Base-by-base conservation (phyloP, 1,139 yeast species). In the Arxiozyma heterogenica region DNA sequence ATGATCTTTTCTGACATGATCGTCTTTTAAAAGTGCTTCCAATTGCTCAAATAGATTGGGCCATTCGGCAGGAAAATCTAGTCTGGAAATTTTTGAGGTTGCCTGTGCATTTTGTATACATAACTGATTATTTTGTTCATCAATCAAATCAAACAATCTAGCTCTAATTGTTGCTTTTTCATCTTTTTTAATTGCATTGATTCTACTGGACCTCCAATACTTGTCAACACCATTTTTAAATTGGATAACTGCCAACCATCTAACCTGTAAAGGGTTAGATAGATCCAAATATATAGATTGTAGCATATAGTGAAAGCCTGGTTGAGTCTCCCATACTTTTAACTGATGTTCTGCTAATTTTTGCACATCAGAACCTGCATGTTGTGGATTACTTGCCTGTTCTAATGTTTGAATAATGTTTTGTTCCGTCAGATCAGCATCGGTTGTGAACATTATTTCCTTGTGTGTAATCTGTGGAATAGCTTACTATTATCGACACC, bases 11-110 rank as follows among this genome's bases (percentile, higher is more conserved):
- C 68, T 61, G 7, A 62, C 59, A 20, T 67, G 62, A 1, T 77
- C 74, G 20, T 72, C 65, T 44, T 73, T 74, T 49, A 87, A 72
- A 38, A 82, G 72, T 2, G 65, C 64, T 21, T 79, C 79, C 1
- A 90, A 61, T 17, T 82, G 83, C 55, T 85, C 90, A 64, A 91
- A 85, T 34, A 90, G 67, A 1, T 76, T 71, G 0, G 94, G 90
- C 98, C 98, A 93, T 50, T 85, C 91, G 9, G 73, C 69, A 0
- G 98, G 98, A 67, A 86, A 93, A 63, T 93, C 98, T 54, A 83
- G 76, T 52, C 97, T 73, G 30, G 87, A 86, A 45, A 93, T 85
- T 57, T 83, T 76, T 1, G 95, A 84, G 5, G 86, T 74, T 0
- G 94, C 83, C 58, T 87, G 85, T 1, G 98, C 95, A 66, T 87